Conservation (phyloP, 2,329 filamentous ascomycete species). For the Lasiodiplodia gonubiensis region DNA sequence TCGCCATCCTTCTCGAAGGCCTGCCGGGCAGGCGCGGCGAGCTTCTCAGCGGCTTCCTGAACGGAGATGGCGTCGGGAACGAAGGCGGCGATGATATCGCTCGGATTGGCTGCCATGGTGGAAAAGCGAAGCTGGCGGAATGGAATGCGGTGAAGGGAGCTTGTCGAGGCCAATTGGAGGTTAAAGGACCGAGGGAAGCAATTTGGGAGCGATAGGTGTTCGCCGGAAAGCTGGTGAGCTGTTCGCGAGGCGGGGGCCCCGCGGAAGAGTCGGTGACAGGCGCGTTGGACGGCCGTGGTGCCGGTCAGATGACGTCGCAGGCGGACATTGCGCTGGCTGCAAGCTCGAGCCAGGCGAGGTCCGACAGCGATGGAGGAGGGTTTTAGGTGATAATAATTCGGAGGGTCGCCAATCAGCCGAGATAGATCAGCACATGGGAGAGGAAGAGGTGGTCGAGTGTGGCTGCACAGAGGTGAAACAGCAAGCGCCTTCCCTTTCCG, state of each 20-base stretch:
- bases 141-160: background rate
- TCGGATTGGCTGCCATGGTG: constrained; percentile 9
- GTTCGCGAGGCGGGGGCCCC: background rate
- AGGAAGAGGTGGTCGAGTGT: background rate
- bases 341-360: constrained; percentile 20
- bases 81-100: constrained; percentile 14
- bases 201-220: constrained; percentile 15
- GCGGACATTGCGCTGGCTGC: background rate
- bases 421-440: constrained; percentile 22
- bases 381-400: constrained; percentile 20
- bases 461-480: constrained; percentile 3
- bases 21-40: constrained; percentile 8
- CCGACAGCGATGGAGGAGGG: constrained; percentile 9
- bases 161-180: constrained; percentile 3
- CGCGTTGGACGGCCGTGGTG: constrained; percentile 3
- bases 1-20: constrained; percentile 20
- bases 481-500: constrained; percentile 19
- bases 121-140: background rate
- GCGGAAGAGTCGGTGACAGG: constrained; percentile 16
- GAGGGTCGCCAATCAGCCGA: constrained; percentile 16
- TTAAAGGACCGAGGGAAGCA: background rate
- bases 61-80: constrained; percentile 20
- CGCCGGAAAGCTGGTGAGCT: constrained; percentile 3
- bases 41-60: constrained; percentile 23
- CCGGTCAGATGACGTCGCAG: constrained; percentile 20